Conservation (phyloP, 1,139 yeast species). For the Petasospora rhodanensis region DNA sequence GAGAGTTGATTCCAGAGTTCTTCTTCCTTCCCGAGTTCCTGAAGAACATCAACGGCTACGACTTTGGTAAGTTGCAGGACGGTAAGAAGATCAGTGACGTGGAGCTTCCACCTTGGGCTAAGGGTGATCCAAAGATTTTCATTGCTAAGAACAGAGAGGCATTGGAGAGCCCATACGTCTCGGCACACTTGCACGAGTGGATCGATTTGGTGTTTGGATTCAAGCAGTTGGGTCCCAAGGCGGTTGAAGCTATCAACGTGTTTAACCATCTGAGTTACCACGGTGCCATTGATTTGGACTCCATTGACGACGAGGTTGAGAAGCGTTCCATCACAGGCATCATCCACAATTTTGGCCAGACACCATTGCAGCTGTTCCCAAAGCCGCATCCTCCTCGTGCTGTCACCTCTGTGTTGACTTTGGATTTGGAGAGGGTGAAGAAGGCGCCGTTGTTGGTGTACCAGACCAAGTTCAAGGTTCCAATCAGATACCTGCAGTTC, state of each 20-base stretch:
- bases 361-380: conserved; percentile 66
- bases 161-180: conserved; percentile 73
- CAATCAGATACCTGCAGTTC: conserved; percentile 24
- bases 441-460: conserved; percentile 21
- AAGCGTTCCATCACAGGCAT: conserved; percentile 73
- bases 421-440: conserved; percentile 13
- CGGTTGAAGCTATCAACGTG: conserved; percentile 62
- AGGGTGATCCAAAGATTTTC: conserved; percentile 66
- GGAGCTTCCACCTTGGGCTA: conserved; percentile 75
- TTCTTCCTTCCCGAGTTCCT: conserved; percentile 75
- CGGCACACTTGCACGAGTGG: conserved; percentile 73
- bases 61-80: conserved; percentile 64
- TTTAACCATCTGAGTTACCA: conserved; percentile 79
- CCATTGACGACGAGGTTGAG: conserved; percentile 66
- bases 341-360: conserved; percentile 87
- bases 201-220: conserved; percentile 77
- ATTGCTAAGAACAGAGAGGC: conserved; percentile 75
- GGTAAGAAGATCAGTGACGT: conserved; percentile 62
- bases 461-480: conserved; percentile 23
- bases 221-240: conserved; percentile 69
- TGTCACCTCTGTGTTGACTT: conserved; percentile 12
- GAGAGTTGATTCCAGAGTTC: conserved; percentile 84
- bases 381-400: conserved; percentile 58
- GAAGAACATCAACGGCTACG: conserved; percentile 55
- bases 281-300: conserved; percentile 75